Percentiles rank a stretch among this genome's conserved stretches.
phyloP scores from a whole-genome alignment of 805 yeast genomes.

The Lipomyces kockii region DNA sequence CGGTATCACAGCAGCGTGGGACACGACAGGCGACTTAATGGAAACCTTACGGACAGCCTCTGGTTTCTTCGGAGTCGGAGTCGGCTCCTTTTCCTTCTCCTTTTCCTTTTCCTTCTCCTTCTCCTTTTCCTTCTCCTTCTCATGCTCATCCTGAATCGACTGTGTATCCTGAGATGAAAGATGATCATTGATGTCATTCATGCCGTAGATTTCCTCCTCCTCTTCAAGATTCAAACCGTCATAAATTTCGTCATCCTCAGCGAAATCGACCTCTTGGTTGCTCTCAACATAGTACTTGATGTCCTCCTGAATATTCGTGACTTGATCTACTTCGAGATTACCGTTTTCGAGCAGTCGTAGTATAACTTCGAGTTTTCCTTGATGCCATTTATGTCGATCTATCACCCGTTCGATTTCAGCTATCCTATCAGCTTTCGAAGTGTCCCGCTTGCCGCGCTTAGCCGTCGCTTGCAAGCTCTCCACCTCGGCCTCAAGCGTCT shows the following conservation, averaged over 20 bases:
- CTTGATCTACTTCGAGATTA: constrained; percentile 73
- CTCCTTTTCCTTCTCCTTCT: constrained; percentile 28
- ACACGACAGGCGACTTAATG: constrained; percentile 32
- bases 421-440: constrained; percentile 59
- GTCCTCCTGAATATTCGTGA: constrained; percentile 82
- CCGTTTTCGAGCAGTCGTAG: constrained; percentile 79
- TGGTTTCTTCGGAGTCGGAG: constrained; percentile 22
- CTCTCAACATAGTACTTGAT: constrained; percentile 91
- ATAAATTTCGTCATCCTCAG: constrained; percentile 90
- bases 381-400: constrained; percentile 80
- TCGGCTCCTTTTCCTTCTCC: constrained; percentile 5
- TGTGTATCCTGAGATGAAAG: constrained; percentile 27
- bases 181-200: constrained; percentile 40
- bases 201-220: constrained; percentile 53
- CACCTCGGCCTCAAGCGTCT: constrained; percentile 73
- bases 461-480: constrained; percentile 57
- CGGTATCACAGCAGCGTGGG: constrained; percentile 33
- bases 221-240: constrained; percentile 78
- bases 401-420: constrained; percentile 65
- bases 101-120: too few species aligned
- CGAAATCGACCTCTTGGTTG: constrained; percentile 89
- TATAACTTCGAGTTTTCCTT: constrained; percentile 74
- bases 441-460: constrained; percentile 66
- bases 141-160: constrained; percentile 35
- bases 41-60: constrained; percentile 24